Evolutionary conservation across 495 filamentous ascomycete genomes (phyloP), one percentile per base, ranked within the genome.

Genomic region (Xylaria palmicola): DNA sequence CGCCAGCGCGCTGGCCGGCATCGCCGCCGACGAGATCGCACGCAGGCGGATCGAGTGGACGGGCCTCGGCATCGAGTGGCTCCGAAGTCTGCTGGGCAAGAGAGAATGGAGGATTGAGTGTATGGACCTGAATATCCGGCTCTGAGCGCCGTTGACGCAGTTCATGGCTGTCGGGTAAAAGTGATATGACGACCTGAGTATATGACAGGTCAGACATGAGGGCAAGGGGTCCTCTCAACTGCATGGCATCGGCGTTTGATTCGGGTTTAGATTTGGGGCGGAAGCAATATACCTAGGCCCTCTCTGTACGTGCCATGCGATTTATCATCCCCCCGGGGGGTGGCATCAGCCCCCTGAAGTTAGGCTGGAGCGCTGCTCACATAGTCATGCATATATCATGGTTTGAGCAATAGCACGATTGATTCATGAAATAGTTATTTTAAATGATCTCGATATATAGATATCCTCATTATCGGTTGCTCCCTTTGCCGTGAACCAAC

Each of bases 81-180:
- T 94, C 51, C 77, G 91, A 52, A 92, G 85, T 72, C 69, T 90
- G 43, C 72, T 93, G 6, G 90, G 90, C 9, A 78, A 81, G 57
- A 81, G 89, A 57, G 90, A 94, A 65, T 96, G 91, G 90, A 85
- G 86, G 56, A 75, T 96, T 43, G 89, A 90, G 45, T 94, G 91
- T 72, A 79, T 96, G 64, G 90, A 94, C 76, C 83, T 96, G 17
- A 87, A 88, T 65, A 84, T 96, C 20, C 79, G 89, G 37, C 70
- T 93, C 59, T 93, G 41, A 73, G 34, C 19, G 40, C 26, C n/a
- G 45, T 22, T 20, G 19, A 39, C 19, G 8, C 15, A n/a, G n/a
- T n/a, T n/a, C n/a, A n/a, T n/a, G n/a, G n/a, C n/a, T n/a, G n/a
- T n/a, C n/a, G n/a, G n/a, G n/a, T n/a, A n/a, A n/a, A n/a, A n/a